Evolutionary conservation across 306 rosid species (phyloP).

Genomic region (Cicer yamashitae): DNA sequence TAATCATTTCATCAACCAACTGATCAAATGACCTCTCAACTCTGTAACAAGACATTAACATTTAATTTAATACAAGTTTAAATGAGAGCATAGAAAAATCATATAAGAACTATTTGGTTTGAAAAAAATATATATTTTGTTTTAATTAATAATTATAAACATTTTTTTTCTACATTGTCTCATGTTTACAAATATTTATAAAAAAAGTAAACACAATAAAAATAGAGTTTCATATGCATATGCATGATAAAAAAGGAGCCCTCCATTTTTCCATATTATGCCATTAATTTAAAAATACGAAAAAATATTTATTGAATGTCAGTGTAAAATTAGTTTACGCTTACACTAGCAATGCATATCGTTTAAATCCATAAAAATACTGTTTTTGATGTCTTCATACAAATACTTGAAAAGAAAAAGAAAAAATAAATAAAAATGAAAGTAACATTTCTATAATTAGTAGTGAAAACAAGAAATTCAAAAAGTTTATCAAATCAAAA

Average conservation of each 20-base stretch:
- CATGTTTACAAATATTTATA: background rate
- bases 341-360: background rate
- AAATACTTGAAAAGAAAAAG: background rate
- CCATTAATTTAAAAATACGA: too few relatives aligned
- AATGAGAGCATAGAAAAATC: background rate
- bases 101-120: background rate
- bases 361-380: background rate
- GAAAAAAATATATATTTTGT: background rate
- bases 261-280: too few relatives aligned
- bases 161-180: background rate
- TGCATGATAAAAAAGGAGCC: too few relatives aligned
- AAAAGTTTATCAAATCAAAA: background rate
- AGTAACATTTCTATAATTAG: background rate
- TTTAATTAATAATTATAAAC: background rate
- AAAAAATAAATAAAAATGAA: background rate
- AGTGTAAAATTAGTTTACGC: background rate
- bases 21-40: conserved; percentile 51
- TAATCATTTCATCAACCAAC: conserved; percentile 56
- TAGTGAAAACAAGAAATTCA: background rate
- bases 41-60: conserved; percentile 39
- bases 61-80: background rate
- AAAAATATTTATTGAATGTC: too few relatives aligned
- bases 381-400: background rate
- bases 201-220: background rate
- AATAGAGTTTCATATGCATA: too few relatives aligned